Evolutionary conservation across 2,329 filamentous ascomycete species (phyloP).

Genomic region (Claviceps paspali): DNA sequence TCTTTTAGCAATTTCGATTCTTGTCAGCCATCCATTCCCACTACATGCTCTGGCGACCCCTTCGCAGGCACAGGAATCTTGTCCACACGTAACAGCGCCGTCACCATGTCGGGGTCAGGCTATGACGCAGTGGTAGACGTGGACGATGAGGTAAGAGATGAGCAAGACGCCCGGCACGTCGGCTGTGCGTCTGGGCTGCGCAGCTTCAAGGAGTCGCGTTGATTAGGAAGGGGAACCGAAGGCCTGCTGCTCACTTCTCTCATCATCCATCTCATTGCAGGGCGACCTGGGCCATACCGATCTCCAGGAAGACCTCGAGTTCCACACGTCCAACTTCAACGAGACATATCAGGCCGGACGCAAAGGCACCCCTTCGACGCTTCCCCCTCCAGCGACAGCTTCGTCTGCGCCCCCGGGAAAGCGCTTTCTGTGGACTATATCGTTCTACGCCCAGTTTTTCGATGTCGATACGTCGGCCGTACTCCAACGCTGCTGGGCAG

Average conservation of each 20-base stretch:
- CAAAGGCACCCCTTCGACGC: constrained; percentile 33
- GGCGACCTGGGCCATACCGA: constrained; percentile 96
- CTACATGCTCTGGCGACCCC: too few species aligned
- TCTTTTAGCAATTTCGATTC: too few species aligned
- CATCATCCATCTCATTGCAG: constrained; percentile 30
- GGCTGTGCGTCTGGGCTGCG: neutral
- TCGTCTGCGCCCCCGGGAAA: constrained; percentile 42
- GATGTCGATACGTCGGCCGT: constrained; percentile 93
- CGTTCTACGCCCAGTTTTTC: constrained; percentile 96
- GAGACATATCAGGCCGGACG: constrained; percentile 35
- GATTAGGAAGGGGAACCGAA: neutral
- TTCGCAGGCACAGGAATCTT: constrained; percentile 6
- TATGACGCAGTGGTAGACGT: constrained; percentile 98
- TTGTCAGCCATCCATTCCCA: neutral
- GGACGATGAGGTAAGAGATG: constrained; percentile 63
- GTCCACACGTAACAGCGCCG: constrained; percentile 11
- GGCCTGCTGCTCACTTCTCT: neutral
- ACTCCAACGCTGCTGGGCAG: constrained; percentile 68
- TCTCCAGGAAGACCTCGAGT: constrained; percentile 96
- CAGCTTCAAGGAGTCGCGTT: neutral
- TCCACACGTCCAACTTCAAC: constrained; percentile 83
- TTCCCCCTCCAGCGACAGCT: constrained; percentile 42
- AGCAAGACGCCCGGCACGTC: neutral
- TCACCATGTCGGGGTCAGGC: constrained; percentile 62
- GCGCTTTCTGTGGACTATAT: constrained; percentile 80